A percentile compares a stretch with the other conserved stretches of the same genome.
Conservation (phyloP, 176 grass and related monocot genomes). For the Musa itinerans region DNA sequence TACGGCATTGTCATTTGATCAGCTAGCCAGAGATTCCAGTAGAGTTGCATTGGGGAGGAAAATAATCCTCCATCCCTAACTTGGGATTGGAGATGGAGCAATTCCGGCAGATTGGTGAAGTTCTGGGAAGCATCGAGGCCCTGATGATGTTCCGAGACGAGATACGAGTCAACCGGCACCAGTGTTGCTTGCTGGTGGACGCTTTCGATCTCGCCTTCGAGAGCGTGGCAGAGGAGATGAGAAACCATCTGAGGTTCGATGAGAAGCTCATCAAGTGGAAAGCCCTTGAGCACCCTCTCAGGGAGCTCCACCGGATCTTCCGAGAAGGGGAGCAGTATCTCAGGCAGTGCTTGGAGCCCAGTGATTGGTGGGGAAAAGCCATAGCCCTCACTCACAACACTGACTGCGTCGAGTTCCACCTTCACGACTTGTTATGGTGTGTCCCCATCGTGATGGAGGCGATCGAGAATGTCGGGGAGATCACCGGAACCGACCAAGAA, state of each 20-base stretch:
- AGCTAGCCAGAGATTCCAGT: background rate
- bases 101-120: constrained; percentile 68
- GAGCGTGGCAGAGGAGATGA: constrained; percentile 39
- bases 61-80: no score
- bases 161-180: constrained; percentile 60
- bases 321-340: constrained; percentile 68
- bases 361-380: constrained; percentile 72
- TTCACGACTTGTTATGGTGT: constrained; percentile 76
- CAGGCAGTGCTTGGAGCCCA: constrained; percentile 51
- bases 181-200: constrained; percentile 75
- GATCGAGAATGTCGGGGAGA: constrained; percentile 47
- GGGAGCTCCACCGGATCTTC: constrained; percentile 70
- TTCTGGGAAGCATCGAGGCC: constrained; percentile 45
- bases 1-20: background rate
- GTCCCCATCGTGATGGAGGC: constrained; percentile 68
- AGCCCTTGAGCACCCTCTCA: constrained; percentile 45
- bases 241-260: constrained; percentile 51
- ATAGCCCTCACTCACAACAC: constrained; percentile 36
- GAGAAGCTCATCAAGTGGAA: constrained; percentile 82
- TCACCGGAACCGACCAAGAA: constrained; percentile 37
- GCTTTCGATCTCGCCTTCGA: constrained; percentile 51
- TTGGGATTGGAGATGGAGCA: constrained; percentile 51
- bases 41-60: no score
- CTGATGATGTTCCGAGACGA: constrained; percentile 68
- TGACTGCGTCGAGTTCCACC: constrained; percentile 64